Conservation (phyloP, 75 land plant genomes). For the Selaginella moellendorffii region DNA sequence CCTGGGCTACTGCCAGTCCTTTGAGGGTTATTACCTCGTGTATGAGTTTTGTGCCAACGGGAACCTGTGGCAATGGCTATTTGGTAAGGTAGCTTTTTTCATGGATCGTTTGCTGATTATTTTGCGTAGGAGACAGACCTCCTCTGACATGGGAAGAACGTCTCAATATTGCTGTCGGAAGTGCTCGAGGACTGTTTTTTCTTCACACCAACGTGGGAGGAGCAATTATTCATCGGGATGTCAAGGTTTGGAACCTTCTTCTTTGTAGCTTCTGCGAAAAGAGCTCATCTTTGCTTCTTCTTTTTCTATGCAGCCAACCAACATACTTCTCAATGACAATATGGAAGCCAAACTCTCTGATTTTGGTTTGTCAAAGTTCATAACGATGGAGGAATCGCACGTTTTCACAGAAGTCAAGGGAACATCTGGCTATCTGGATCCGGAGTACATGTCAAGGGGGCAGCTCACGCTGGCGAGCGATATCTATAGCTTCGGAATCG, state of each 20-base stretch:
- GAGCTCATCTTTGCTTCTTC: too few species aligned
- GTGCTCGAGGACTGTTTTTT: conserved; percentile 38
- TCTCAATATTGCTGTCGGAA: conserved; percentile 35
- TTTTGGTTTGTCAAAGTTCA: conserved; percentile 39
- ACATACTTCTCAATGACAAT: conserved; percentile 30
- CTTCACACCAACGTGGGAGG: conserved; percentile 44
- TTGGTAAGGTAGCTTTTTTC: conserved; percentile 26
- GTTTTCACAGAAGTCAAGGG: conserved; percentile 42
- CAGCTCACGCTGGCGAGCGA: conserved; percentile 40
- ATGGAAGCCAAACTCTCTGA: conserved; percentile 38
- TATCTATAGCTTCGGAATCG: conserved; percentile 41
- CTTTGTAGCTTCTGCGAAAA: background rate
- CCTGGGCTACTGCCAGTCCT: conserved; percentile 33
- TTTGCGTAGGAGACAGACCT: conserved; percentile 17
- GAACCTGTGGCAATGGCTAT: conserved; percentile 28
- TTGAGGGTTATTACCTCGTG: conserved; percentile 29
- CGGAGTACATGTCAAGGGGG: conserved; percentile 36
- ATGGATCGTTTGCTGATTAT: background rate
- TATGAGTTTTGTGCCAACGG: conserved; percentile 39
- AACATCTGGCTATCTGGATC: conserved; percentile 44
- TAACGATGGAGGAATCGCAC: conserved; percentile 31
- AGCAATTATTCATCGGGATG: conserved; percentile 48
- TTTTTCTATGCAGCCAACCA: conserved; percentile 26
- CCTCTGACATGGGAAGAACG: conserved; percentile 35
- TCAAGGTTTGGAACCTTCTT: too few species aligned